A percentile compares a stretch with the other conserved stretches of the same genome.
Conservation (phyloP, 2,329 filamentous ascomycete species). For the Aspergillus amoenus region DNA sequence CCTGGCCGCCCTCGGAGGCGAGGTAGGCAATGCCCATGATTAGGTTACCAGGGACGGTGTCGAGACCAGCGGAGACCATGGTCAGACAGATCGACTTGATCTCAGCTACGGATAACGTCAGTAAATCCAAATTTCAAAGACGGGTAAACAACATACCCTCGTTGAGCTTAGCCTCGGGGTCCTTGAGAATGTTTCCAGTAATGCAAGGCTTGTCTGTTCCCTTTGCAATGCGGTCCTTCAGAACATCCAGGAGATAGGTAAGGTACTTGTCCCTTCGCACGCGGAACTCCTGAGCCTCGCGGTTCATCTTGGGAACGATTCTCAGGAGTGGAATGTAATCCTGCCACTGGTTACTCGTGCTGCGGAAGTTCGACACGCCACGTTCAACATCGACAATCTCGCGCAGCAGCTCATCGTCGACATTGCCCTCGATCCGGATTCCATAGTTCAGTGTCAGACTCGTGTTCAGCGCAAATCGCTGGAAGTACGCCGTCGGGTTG, state of each 20-base stretch:
- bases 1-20: constrained; percentile 64
- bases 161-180: constrained; percentile 68
- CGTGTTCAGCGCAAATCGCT: constrained; percentile 74
- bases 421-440: constrained; percentile 69
- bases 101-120: constrained; percentile 57
- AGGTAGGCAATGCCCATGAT: constrained; percentile 79
- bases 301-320: constrained; percentile 61
- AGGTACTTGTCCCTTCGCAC: constrained; percentile 67
- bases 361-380: constrained; percentile 72
- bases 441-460: constrained; percentile 78
- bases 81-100: constrained; percentile 78
- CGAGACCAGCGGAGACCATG: constrained; percentile 78
- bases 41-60: constrained; percentile 77
- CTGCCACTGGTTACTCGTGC: constrained; percentile 80
- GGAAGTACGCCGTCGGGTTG: constrained; percentile 71
- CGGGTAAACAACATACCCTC: constrained; percentile 48
- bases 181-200: constrained; percentile 68
- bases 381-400: constrained; percentile 77
- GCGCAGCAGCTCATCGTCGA: constrained; percentile 64
- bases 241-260: constrained; percentile 57
- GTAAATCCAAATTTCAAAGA: constrained; percentile 17
- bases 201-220: constrained; percentile 69
- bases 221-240: constrained; percentile 61
- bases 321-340: constrained; percentile 78
- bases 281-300: constrained; percentile 64